Base-by-base conservation (phyloP, 805 yeast species). In the Cyberlindnera saturnus region DNA sequence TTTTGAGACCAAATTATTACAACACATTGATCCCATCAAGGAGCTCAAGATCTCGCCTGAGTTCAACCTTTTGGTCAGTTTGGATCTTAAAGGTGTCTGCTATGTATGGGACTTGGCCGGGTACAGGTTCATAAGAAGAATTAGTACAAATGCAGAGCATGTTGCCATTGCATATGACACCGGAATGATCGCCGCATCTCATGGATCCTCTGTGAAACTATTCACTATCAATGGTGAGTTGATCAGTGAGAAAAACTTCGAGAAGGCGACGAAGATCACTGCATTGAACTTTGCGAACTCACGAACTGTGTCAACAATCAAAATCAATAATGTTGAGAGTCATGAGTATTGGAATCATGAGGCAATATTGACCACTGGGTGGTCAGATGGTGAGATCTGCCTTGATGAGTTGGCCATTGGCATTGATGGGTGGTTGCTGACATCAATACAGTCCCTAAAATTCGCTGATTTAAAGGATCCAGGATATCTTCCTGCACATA, bases 61-160 rank as follows among this genome's bases (percentile, higher is more conserved):
- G 34, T 82, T 70, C 55, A 79, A 81, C 41, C 58, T 73, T 3
- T 65, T 82, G 9, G 47, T 82, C 11, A 74, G 82, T 46, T 59
- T 77, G 19, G 88, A 83, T 55, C 51, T 42, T 0, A 64, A 58
- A 8, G 91, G 95, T 1, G 59, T 59, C 3, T 75, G 79, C 3
- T 70, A 71, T 16, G 48, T 80, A 4, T 86, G 95, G 91, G 87
- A 86, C 52, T 50, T 79, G 33, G 70, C 79, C 2, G 57, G 80
- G 28, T 68, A 67, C 40, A 71, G 71, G 40, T 69, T 73, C 35
- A 71, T 84, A 3, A 61, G 86, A 43, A 56, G 58, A 32, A 46
- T 57, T 6, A 46, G 55, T 8, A 40, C 47, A 6, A 51, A 45
- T 6, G 64, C 58, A 16, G 48, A 48, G 3, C 57, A 66, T 14